Evolutionary conservation across 305 asterid species (phyloP).

Genomic region (Fraxinus dipetala): DNA sequence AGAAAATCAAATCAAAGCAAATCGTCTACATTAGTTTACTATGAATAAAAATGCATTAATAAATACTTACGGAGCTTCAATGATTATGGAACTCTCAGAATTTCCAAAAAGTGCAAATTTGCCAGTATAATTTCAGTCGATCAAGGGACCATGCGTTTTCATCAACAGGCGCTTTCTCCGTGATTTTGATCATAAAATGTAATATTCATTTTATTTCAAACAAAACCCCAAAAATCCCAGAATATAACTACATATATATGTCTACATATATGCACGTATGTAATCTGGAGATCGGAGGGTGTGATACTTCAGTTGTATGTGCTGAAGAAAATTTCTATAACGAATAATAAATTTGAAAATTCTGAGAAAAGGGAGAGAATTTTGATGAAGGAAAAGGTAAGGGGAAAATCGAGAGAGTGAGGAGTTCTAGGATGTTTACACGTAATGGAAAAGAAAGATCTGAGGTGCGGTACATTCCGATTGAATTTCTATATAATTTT

Average conservation of each 20-base stretch:
- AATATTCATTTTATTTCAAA: neutral
- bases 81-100: conserved; percentile 18
- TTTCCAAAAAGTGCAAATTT: conserved; percentile 17
- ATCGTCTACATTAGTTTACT: conserved; percentile 2
- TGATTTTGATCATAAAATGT: neutral
- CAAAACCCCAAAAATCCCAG: conserved; percentile 20
- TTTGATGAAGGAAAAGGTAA: conserved; percentile 6
- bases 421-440: conserved; percentile 7
- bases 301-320: conserved; percentile 7
- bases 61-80: conserved; percentile 31
- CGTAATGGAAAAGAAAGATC: conserved; percentile 11
- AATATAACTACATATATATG: neutral
- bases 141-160: conserved; percentile 28
- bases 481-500: neutral
- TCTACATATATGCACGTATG: neutral
- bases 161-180: neutral
- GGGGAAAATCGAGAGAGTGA: neutral
- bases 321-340: neutral
- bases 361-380: neutral
- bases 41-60: conserved; percentile 1
- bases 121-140: conserved; percentile 24
- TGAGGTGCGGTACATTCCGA: neutral
- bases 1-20: neutral
- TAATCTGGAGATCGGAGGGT: neutral
- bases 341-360: neutral